Evolutionary conservation across 2,329 filamentous ascomycete genomes (phyloP).

Genomic region (Pyrenochaeta sp.): DNA sequence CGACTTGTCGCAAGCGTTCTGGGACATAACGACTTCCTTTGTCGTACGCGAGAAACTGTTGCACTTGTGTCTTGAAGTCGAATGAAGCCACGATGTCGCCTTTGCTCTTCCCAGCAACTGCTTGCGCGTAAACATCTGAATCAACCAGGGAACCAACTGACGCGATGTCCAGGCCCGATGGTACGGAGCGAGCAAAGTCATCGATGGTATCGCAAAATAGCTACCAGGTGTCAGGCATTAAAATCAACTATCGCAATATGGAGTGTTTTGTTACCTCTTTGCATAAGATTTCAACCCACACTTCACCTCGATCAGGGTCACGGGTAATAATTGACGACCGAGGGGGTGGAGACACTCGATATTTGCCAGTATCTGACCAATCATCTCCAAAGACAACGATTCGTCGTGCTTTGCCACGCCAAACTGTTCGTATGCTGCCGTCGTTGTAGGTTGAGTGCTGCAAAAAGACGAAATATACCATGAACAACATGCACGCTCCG

Average conservation of each 20-base stretch:
- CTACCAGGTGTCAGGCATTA: conserved; percentile 36
- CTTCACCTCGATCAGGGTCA: conserved; percentile 39
- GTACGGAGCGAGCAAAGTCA: conserved; percentile 48
- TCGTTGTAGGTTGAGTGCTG: conserved; percentile 36
- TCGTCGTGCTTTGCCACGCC: conserved; percentile 38
- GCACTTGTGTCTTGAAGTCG: conserved; percentile 50
- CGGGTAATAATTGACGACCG: conserved; percentile 28
- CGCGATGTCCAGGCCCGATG: conserved; percentile 19
- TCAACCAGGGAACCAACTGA: conserved; percentile 42
- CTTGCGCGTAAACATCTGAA: conserved; percentile 40
- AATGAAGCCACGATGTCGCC: conserved; percentile 27
- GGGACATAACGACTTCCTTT: conserved; percentile 26
- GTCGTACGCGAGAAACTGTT: conserved; percentile 44
- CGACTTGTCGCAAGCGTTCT: conserved; percentile 23
- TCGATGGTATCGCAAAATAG: conserved; percentile 47
- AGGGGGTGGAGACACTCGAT: conserved; percentile 43
- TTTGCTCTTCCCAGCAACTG: conserved; percentile 22
- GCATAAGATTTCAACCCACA: conserved; percentile 50
- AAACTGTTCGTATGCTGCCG: conserved; percentile 37
- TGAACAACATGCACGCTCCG: conserved; percentile 29
- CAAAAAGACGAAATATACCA: conserved; percentile 44
- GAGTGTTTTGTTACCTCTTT: conserved; percentile 39
- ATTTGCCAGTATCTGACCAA: conserved; percentile 49
- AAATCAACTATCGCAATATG: neutral
- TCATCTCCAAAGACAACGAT: conserved; percentile 52